phyloP scores from a whole-genome alignment of 176 grass and related monocot species.

The Carex scoparia region DNA sequence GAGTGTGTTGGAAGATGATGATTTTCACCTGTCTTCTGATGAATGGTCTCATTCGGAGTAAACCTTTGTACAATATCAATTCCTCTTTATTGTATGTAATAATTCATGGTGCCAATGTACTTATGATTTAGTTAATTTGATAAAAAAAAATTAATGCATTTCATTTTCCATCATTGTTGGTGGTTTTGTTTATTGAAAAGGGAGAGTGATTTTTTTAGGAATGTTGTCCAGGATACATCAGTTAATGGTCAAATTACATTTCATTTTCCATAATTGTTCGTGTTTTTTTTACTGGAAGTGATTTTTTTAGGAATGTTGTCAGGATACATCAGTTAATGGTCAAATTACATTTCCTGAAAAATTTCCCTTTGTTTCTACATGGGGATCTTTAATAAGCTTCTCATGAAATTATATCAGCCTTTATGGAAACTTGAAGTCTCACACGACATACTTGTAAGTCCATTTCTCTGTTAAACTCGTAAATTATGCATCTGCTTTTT shows the following conservation, averaged over 20 bases:
- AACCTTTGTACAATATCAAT: not conserved
- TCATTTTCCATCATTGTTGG: not conserved
- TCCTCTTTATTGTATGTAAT: not conserved
- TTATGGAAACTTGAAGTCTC: not conserved
- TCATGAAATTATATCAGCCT: not conserved
- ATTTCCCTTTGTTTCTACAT: not conserved
- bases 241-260: not conserved
- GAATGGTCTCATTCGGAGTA: not conserved
- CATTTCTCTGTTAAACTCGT: too few species aligned
- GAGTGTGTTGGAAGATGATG: conserved; percentile 25
- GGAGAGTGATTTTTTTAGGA: not conserved
- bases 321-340: not conserved
- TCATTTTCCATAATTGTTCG: not conserved
- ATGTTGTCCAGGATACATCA: not conserved
- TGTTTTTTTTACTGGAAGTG: not conserved
- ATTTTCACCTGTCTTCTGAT: conserved; percentile 9
- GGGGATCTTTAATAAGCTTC: not conserved
- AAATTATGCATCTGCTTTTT: too few species aligned
- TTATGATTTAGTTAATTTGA: not conserved
- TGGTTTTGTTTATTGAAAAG: not conserved
- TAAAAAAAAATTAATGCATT: not conserved
- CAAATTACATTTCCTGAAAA: not conserved
- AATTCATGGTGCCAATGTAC: not conserved
- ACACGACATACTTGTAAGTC: too few species aligned
- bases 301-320: not conserved